Base-by-base conservation (phyloP, 306 rosid genomes). In the Erythrophleum fordii region DNA sequence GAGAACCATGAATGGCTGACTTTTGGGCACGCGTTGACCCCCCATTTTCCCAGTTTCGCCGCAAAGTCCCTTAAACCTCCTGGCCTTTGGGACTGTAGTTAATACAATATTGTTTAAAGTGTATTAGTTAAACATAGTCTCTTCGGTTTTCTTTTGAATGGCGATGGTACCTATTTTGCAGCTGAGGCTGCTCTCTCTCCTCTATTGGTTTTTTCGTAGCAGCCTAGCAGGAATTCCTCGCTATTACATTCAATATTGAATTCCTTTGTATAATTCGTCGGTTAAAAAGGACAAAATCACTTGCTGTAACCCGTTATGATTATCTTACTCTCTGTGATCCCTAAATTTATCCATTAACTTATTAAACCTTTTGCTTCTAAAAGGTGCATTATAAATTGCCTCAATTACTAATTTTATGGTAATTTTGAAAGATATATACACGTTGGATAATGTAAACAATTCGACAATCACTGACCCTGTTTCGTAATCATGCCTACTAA, bases 11-110 rank as follows among this genome's bases (percentile, higher is more conserved):
- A 56, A 51, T 51, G 78, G 79, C 84, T 78, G 85, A 81, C 86
- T 78, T 77, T 48, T 78, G 77, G 52, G 80, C 58, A 74, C 78
- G 80, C 80, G 58, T 86, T 58, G 64, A 58, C 13, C 4, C 37
- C 28, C n/a, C n/a, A n/a, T 17, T 18, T 18, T 17, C 17, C 17
- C 8, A 0, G 60, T 44, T 16, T 22, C n/a, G n/a, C n/a, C n/a
- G n/a, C 20, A 46, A 44, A 37, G 13, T 52, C 23, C 52, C 41
- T 45, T 46, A 11, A 70, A 39, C 20, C 8, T 11, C 34, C 20
- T 52, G 58, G 22, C 8, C 11, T 49, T 49, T 49, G 5, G 0
- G 3, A 16, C 20, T 16, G 16, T 49, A 7, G 14, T 44, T 8
- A 44, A 44, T 11, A 44, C 48, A 8, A 44, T 11, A 44, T 8